Conservation (phyloP, 371 early-diverging fungal species). For the Zopfochytrium polystomum region DNA sequence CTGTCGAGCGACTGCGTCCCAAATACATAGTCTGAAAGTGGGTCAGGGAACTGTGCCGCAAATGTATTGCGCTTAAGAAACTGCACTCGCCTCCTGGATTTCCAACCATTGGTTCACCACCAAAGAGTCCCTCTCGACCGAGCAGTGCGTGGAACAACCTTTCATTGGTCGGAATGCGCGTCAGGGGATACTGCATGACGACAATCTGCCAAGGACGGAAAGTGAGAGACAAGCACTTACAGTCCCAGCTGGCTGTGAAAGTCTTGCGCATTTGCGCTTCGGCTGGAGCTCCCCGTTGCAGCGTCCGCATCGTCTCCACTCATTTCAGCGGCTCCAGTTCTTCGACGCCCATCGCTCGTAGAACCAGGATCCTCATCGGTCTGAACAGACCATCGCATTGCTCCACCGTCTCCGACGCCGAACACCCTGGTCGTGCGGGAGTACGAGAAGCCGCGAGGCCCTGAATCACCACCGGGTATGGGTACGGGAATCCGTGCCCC, state of each 20-base stretch:
- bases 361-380: no score
- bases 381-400: no score
- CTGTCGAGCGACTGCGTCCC: constrained; percentile 36
- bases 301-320: no score
- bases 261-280: constrained; percentile 1
- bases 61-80: neutral
- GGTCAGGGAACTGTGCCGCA: neutral
- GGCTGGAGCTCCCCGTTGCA: no score
- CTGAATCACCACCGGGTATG: constrained; percentile 1
- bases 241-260: neutral
- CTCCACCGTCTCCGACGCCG: no score
- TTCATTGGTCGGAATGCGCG: neutral
- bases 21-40: constrained; percentile 39
- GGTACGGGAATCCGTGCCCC: neutral
- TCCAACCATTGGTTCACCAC: constrained; percentile 34
- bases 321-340: no score
- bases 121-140: constrained; percentile 12
- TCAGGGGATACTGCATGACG: constrained; percentile 2
- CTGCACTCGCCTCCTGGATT: constrained; percentile 37
- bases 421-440: no score
- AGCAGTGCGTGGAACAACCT: neutral
- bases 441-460: neutral
- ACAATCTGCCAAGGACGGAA: neutral
- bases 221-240: neutral
- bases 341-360: no score